Percentiles rank a stretch among this genome's conserved stretches.
phyloP scores from a whole-genome alignment of 2,329 filamentous ascomycete genomes.

The Elsinoe fawcettii region DNA sequence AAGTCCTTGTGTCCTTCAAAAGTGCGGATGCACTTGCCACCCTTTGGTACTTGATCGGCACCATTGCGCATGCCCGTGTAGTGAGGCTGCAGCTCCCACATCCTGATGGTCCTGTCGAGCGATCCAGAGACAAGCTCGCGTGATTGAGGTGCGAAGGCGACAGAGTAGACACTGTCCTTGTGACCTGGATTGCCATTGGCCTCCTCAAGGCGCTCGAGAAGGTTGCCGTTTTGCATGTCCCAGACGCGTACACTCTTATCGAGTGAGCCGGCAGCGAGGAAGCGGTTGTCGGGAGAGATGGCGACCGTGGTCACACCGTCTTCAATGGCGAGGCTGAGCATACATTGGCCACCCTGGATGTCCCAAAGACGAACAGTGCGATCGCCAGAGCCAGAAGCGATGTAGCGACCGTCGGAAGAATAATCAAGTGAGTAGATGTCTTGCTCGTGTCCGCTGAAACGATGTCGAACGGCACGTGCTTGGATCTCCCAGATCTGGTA shows the following conservation, averaged over 20 bases:
- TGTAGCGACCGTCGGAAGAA: constrained; percentile 83
- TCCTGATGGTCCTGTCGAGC: constrained; percentile 97
- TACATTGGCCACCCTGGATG: constrained; percentile 73
- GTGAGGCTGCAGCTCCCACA: constrained; percentile 82
- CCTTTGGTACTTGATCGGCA: constrained; percentile 49
- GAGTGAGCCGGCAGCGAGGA: constrained; percentile 86
- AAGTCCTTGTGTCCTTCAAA: constrained; percentile 99
- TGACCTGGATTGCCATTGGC: constrained; percentile 70
- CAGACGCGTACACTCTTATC: constrained; percentile 98
- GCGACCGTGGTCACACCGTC: constrained; percentile 97
- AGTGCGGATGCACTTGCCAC: constrained; percentile 88
- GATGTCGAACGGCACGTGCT: constrained; percentile 74
- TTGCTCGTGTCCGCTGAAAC: constrained; percentile 94
- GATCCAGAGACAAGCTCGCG: constrained; percentile 89
- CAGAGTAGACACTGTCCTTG: constrained; percentile 93
- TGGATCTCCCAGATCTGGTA: constrained; percentile 87
- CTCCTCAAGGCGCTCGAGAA: constrained; percentile 77
- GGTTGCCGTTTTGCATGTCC: constrained; percentile 78
- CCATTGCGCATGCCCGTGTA: constrained; percentile 49
- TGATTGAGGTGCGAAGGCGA: constrained; percentile 90
- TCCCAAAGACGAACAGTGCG: constrained; percentile 95
- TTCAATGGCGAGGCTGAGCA: constrained; percentile 82
- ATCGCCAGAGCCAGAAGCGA: constrained; percentile 92
- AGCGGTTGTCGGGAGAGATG: constrained; percentile 90
- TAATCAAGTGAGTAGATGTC: constrained; percentile 98